Base-by-base conservation (phyloP, 768 basidiomycete genomes). In the Leucogyrophana mollusca region DNA sequence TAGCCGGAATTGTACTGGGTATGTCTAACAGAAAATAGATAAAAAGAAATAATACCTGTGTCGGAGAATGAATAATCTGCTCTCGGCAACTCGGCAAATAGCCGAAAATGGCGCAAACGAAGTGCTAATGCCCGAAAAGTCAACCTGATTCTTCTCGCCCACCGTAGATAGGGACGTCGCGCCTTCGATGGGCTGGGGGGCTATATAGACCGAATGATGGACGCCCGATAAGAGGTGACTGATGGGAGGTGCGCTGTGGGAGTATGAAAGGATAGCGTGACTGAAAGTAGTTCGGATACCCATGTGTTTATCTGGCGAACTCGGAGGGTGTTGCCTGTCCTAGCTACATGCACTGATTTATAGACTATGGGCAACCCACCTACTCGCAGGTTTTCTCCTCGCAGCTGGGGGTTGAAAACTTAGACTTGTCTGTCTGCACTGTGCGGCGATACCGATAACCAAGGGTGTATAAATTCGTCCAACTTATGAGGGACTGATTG, bases 141-240 rank as follows among this genome's bases (percentile, higher is more conserved):
- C n/a, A n/a, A n/a, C n/a, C n/a, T n/a, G n/a, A n/a, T n/a, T n/a
- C n/a, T n/a, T n/a, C n/a, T n/a, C n/a, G n/a, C n/a, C n/a, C n/a
- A n/a, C n/a, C n/a, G n/a, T n/a, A n/a, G n/a, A 62, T 60, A 65
- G 60, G 56, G 51, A 64, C 56, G 51, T 45, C 49, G 56, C 45
- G 46, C 47, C 55, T 58, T 61, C 45, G 53, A 59, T 50, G 54
- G 46, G 51, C 50, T 46, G 55, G 55, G 58, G 64, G 61, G 53
- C 59, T 66, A 65, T 66, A 62, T 59, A 56, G 51, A 44, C 48
- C 37, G 51, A 49, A 48, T 60, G 67, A 67, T 66, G 66, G 59
- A 50, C 56, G 55, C 53, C 62, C 60, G 76, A 76, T 76, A 75
- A 74, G 66, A 66, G 55, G 71, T 73, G 73, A 75, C 67, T 77